phyloP scores from a whole-genome alignment of 306 rosid genomes.

The Trichosanthes truncata region DNA sequence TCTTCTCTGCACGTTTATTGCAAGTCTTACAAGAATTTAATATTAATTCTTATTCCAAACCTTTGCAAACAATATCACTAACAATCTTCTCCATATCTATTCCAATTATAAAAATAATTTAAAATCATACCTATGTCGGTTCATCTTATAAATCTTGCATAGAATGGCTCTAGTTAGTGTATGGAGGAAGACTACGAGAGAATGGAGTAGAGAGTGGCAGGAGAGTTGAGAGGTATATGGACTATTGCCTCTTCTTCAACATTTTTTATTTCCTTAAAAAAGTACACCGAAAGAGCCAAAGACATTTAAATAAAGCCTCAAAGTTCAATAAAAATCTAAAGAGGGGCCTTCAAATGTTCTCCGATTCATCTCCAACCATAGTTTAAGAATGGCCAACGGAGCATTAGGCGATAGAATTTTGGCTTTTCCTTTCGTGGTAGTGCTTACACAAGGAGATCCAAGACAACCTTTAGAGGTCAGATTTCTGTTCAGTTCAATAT shows the following conservation, averaged over 20 bases:
- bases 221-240: neutral
- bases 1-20: neutral
- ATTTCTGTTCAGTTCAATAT: neutral
- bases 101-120: neutral
- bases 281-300: neutral
- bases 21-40: neutral
- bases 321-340: neutral
- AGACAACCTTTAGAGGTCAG: neutral
- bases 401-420: neutral
- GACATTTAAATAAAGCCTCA: neutral
- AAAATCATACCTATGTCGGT: neutral
- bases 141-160: neutral
- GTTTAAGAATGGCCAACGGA: neutral
- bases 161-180: neutral
- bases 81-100: neutral
- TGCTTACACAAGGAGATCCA: neutral
- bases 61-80: neutral
- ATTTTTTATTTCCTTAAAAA: neutral
- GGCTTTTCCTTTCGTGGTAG: neutral
- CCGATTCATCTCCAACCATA: neutral
- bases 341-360: neutral
- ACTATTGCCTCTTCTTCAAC: neutral
- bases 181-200: neutral
- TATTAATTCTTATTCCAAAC: neutral
- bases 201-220: neutral